These are phyloP conservation scores for Hyaloperonospora brassicae DNA, from an alignment of 352 stramenopile genomes.

Conservation along the genomic window DNA sequence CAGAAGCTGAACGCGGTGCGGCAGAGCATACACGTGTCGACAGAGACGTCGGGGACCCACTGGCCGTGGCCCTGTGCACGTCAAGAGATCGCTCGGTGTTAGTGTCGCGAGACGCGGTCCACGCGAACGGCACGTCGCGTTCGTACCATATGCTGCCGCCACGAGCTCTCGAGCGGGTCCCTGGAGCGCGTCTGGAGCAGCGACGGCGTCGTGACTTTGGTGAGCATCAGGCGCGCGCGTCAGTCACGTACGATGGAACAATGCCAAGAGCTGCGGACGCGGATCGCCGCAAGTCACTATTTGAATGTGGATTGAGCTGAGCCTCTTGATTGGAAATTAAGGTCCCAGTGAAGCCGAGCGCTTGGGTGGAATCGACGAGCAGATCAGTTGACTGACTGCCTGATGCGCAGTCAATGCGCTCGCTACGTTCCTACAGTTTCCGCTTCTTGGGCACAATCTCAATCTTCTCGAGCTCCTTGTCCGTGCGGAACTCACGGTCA, in stretches of 20 bases:
- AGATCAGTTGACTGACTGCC: background rate
- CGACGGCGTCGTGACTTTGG: slow-evolving; percentile 28
- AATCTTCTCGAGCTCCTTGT: slow-evolving; percentile 36
- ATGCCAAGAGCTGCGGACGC: no score
- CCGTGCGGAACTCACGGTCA: slow-evolving; percentile 79
- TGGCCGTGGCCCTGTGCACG: slow-evolving; percentile 57
- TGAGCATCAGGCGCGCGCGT: slow-evolving; percentile 22
- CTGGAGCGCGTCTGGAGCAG: slow-evolving; percentile 68
- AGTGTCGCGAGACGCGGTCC: background rate
- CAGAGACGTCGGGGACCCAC: slow-evolving; percentile 78
- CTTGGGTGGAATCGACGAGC: no score
- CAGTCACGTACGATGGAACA: background rate
- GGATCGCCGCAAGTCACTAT: no score
- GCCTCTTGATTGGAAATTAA: no score
- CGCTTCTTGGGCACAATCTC: slow-evolving; percentile 44
- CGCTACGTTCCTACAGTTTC: slow-evolving; percentile 31
- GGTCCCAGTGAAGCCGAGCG: no score
- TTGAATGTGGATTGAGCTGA: no score
- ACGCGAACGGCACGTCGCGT: background rate
- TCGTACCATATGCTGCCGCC: slow-evolving; percentile 75
- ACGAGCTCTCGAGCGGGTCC: slow-evolving; percentile 82
- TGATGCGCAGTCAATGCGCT: background rate
- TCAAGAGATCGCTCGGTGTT: slow-evolving; percentile 7
- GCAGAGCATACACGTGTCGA: slow-evolving; percentile 78
- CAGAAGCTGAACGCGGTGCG: slow-evolving; percentile 77